A percentile compares a stretch with the other conserved stretches of the same genome.
Conservation (phyloP, 441 rosid species). For the Croton laevigatus region DNA sequence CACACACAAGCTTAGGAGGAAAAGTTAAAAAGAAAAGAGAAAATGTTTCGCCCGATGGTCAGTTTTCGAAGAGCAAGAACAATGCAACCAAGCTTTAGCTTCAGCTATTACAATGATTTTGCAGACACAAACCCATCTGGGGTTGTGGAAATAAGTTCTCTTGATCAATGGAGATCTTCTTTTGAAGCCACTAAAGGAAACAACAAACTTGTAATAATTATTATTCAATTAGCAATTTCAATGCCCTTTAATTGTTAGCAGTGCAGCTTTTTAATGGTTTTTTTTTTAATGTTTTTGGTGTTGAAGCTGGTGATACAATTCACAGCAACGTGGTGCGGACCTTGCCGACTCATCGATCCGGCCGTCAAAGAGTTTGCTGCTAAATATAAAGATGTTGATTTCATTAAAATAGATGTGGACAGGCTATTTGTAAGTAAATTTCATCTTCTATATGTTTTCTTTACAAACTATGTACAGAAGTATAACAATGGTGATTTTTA, state of each 20-base stretch:
- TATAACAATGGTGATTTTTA: background rate
- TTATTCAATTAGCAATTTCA: background rate
- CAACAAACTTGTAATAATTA: conserved; percentile 47
- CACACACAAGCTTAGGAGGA: too few species aligned
- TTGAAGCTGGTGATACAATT: conserved; percentile 68
- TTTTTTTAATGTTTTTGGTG: conserved; percentile 7
- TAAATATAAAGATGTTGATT: conserved; percentile 46
- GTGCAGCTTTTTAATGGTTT: background rate
- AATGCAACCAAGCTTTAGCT: conserved; percentile 37
- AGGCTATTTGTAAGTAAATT: conserved; percentile 34
- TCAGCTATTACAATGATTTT: conserved; percentile 18
- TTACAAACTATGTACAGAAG: background rate
- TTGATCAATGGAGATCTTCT: conserved; percentile 54
- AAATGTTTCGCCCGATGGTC: too few species aligned
- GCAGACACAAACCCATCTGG: conserved; percentile 16
- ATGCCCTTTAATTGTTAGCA: background rate
- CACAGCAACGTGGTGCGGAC: conserved; percentile 78
- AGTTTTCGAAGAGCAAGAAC: background rate
- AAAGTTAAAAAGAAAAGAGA: too few species aligned
- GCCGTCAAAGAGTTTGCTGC: conserved; percentile 47
- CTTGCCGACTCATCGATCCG: conserved; percentile 63
- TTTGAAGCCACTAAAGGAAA: conserved; percentile 53
- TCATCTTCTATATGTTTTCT: background rate
- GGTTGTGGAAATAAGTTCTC: conserved; percentile 43
- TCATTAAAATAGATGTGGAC: conserved; percentile 73